These are phyloP conservation scores for Coccomyxa sp. DNA, from an alignment of 139 green algal species.

Conservation along the genomic window DNA sequence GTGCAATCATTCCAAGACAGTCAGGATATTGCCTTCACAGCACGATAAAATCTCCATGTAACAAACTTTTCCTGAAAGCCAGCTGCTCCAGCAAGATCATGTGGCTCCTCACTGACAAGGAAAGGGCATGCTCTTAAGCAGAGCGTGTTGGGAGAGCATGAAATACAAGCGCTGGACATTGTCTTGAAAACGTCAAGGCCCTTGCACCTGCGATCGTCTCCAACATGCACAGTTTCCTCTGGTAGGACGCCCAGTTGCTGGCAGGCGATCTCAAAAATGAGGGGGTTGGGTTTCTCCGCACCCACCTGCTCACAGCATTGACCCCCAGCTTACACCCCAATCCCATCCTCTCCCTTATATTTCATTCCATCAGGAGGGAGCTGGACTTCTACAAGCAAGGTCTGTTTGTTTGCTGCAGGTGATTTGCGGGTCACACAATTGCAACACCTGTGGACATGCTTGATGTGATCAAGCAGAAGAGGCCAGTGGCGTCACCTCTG, in stretches of 20 bases:
- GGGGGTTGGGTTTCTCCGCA: slow-evolving; percentile 85
- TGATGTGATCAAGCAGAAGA: not conserved
- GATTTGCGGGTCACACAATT: not conserved
- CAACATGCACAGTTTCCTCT: slow-evolving; percentile 63
- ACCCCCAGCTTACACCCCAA: not conserved
- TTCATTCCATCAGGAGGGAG: not conserved
- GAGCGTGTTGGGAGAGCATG: not conserved
- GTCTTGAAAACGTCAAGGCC: not conserved
- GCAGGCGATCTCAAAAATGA: slow-evolving; percentile 69
- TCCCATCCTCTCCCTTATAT: not conserved
- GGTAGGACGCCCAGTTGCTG: slow-evolving; percentile 42
- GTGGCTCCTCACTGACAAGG: not conserved
- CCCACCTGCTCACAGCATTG: slow-evolving; percentile 34
- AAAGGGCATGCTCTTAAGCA: not conserved
- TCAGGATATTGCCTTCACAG: not conserved
- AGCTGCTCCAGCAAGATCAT: not conserved
- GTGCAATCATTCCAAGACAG: not conserved
- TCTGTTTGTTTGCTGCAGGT: not conserved
- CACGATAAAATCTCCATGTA: not conserved
- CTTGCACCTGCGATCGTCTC: slow-evolving; percentile 57
- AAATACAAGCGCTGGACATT: not conserved
- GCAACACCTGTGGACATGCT: not conserved
- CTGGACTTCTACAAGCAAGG: not conserved
- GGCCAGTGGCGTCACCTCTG: slow-evolving; percentile 30
- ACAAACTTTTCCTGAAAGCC: not conserved